A percentile compares a stretch with the other conserved stretches of the same genome.
Evolutionary conservation across 2,329 filamentous ascomycete species (phyloP).

Genomic region (Malbranchea zuffiana): DNA sequence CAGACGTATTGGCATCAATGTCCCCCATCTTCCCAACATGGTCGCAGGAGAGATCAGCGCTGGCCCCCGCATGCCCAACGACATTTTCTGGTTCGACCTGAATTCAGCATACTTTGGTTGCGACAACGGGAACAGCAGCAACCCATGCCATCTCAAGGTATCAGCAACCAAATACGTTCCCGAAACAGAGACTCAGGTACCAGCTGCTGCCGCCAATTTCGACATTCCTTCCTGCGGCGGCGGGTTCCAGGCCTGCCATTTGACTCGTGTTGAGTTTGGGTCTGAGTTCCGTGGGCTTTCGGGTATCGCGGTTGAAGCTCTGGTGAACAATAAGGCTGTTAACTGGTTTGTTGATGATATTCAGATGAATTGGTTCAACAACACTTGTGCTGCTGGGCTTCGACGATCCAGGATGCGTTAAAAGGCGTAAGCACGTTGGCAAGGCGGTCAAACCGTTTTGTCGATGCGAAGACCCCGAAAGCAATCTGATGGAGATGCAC

Average conservation of each 20-base stretch:
- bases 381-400: constrained; percentile 37
- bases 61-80: constrained; percentile 32
- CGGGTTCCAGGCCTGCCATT: constrained; percentile 28
- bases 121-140: constrained; percentile 33
- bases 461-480: too few relatives aligned
- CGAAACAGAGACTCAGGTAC: constrained; percentile 24
- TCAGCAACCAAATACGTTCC: constrained; percentile 37
- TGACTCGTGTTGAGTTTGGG: constrained; percentile 36
- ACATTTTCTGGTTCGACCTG: constrained; percentile 43
- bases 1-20: constrained; percentile 39
- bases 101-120: constrained; percentile 40
- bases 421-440: too few relatives aligned
- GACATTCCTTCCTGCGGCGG: constrained; percentile 34
- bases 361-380: constrained; percentile 40
- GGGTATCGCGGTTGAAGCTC: constrained; percentile 41
- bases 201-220: constrained; percentile 29
- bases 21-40: constrained; percentile 28
- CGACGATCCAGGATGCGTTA: too few relatives aligned
- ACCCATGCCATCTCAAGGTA: constrained; percentile 31
- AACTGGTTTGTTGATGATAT: constrained; percentile 41
- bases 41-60: constrained; percentile 39
- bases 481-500: too few relatives aligned
- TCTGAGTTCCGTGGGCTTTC: constrained; percentile 33
- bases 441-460: too few relatives aligned
- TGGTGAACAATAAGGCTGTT: constrained; percentile 28